These are phyloP conservation scores for Colletotrichum aenigma DNA, from an alignment of 2,329 filamentous ascomycete genomes.

Conservation along the genomic window DNA sequence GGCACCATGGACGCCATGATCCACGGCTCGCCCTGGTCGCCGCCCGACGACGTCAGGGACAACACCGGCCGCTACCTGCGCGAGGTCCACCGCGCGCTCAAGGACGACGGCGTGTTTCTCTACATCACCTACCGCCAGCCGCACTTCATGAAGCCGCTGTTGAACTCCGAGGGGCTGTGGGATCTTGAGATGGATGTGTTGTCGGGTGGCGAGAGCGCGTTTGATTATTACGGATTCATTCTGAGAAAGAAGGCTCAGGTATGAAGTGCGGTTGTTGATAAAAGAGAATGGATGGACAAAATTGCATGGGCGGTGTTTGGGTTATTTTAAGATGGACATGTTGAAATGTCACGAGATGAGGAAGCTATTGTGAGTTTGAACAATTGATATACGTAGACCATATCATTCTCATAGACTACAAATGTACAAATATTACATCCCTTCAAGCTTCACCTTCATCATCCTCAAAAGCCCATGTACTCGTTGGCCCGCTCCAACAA, in stretches of 20 bases:
- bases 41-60: conserved; percentile 50
- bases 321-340: not conserved
- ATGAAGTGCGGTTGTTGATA: not conserved
- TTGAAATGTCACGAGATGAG: not conserved
- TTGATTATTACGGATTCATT: conserved; percentile 54
- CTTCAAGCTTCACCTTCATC: accelerated
- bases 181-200: conserved; percentile 46
- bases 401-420: not conserved
- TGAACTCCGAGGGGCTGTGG: conserved; percentile 45
- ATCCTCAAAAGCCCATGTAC: conserved; percentile 43
- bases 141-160: conserved; percentile 55
- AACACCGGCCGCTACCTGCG: conserved; percentile 53
- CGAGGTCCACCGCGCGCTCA: conserved; percentile 55
- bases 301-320: not conserved
- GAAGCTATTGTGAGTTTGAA: accelerated
- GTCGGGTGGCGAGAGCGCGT: conserved; percentile 39
- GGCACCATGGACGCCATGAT: conserved; percentile 61
- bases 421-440: not conserved
- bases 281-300: not conserved
- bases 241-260: conserved; percentile 33
- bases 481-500: conserved; percentile 46
- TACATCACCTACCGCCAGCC: conserved; percentile 60
- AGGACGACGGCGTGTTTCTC: conserved; percentile 51
- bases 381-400: accelerated
- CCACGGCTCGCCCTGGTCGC: conserved; percentile 56